phyloP scores from a whole-genome alignment of 2,329 filamentous ascomycete genomes.

The Bipolaris zeicola region DNA sequence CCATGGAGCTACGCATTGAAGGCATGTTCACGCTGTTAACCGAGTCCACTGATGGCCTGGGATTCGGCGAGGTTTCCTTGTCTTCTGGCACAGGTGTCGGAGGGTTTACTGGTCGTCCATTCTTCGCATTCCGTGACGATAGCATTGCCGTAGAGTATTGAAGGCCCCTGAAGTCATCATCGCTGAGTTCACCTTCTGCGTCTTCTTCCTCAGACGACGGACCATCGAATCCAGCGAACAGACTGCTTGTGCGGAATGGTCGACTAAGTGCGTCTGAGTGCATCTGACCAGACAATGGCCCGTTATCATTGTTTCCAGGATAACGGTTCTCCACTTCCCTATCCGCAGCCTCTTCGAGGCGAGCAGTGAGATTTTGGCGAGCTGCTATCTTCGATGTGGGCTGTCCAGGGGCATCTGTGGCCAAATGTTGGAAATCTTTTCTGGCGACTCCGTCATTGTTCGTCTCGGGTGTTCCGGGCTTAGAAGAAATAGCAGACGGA shows the following conservation, averaged over 20 bases:
- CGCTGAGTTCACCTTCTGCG: conserved; percentile 64
- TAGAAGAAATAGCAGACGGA: conserved; percentile 72
- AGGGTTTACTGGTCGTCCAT: conserved; percentile 51
- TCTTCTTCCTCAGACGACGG: conserved; percentile 60
- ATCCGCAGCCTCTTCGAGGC: conserved; percentile 37
- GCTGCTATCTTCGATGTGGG: conserved; percentile 24
- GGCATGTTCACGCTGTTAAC: conserved; percentile 23
- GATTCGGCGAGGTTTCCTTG: conserved; percentile 42
- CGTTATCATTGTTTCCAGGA: conserved; percentile 80
- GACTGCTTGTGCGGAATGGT: conserved; percentile 77
- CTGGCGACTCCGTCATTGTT: conserved; percentile 10
- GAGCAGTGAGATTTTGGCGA: conserved; percentile 38
- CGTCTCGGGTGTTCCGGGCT: conserved; percentile 51
- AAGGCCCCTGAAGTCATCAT: conserved; percentile 64
- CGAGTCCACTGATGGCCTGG: conserved; percentile 42
- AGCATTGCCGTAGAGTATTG: conserved; percentile 53
- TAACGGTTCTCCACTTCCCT: conserved; percentile 66
- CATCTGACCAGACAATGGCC: conserved; percentile 66
- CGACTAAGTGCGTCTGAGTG: conserved; percentile 65
- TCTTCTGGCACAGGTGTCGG: conserved; percentile 52
- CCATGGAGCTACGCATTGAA: conserved; percentile 43
- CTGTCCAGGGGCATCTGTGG: conserved; percentile 18
- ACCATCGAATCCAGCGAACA: conserved; percentile 85
- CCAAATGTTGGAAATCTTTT: conserved; percentile 25
- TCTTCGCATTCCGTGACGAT: conserved; percentile 54